Percentiles rank a stretch among this genome's conserved stretches.
phyloP scores from a whole-genome alignment of 257 asterid species.

The Solanum okadae region DNA sequence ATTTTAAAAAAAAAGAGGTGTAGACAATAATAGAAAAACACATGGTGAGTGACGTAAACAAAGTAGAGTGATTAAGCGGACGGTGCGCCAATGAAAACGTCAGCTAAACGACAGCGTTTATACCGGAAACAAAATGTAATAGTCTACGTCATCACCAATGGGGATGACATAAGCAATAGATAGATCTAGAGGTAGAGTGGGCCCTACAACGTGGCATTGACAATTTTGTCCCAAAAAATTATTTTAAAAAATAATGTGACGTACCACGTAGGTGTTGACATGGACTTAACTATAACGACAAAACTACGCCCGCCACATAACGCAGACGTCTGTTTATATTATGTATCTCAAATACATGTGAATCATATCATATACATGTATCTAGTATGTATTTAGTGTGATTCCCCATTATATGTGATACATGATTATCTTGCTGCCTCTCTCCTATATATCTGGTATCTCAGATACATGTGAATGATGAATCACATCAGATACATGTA shows the following conservation, averaged over 20 bases:
- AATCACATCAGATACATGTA: neutral
- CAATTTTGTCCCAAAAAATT: neutral
- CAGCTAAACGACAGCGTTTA: conserved; percentile 5
- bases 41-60: neutral
- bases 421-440: neutral
- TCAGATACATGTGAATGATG: neutral
- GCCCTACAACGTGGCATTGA: neutral
- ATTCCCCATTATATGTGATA: too few relatives aligned
- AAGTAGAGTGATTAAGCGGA: neutral
- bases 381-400: too few relatives aligned
- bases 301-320: neutral
- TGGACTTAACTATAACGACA: neutral
- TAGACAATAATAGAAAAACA: neutral
- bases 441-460: accelerated
- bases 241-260: neutral
- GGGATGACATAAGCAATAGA: neutral
- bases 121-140: neutral
- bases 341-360: too few relatives aligned
- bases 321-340: too few relatives aligned
- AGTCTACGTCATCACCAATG: neutral
- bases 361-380: accelerated
- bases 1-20: neutral
- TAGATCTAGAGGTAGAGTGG: neutral
- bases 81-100: conserved; percentile 10
- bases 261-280: neutral